Conservation (phyloP, 306 rosid genomes). For the Quercus suber region DNA sequence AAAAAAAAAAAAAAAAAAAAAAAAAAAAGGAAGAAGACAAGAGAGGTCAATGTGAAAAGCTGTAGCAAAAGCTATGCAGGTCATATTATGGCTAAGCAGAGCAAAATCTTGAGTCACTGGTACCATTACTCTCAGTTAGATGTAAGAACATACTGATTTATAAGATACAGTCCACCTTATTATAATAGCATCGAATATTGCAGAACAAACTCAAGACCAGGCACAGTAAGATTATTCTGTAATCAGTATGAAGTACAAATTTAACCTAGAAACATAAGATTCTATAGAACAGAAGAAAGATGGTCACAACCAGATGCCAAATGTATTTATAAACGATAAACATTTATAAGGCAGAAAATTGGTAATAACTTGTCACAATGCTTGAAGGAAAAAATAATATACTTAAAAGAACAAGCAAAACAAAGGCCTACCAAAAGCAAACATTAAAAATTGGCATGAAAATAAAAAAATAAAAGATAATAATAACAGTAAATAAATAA, state of each 20-base stretch:
- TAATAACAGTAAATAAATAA: not conserved
- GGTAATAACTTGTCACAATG: not conserved
- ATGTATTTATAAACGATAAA: not conserved
- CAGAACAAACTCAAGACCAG: not conserved
- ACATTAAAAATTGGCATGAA: not conserved
- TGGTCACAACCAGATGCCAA: not conserved
- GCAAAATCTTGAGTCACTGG: not conserved
- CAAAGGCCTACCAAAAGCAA: not conserved
- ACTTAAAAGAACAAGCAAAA: not conserved
- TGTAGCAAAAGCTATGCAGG: not conserved
- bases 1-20: too few species aligned
- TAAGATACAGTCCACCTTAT: not conserved
- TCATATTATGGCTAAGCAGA: slow-evolving; percentile 9
- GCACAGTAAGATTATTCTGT: not conserved
- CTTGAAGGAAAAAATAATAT: not conserved
- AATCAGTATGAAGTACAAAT: not conserved
- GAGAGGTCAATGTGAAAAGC: not conserved
- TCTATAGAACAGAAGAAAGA: not conserved
- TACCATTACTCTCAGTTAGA: not conserved
- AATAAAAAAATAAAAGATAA: not conserved
- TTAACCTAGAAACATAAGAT: not conserved
- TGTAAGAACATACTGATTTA: not conserved
- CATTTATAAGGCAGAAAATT: not conserved
- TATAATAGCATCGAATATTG: not conserved
- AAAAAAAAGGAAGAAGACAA: not conserved